Base-by-base conservation (phyloP, 106 monocot species). In the Posidonia australis region DNA sequence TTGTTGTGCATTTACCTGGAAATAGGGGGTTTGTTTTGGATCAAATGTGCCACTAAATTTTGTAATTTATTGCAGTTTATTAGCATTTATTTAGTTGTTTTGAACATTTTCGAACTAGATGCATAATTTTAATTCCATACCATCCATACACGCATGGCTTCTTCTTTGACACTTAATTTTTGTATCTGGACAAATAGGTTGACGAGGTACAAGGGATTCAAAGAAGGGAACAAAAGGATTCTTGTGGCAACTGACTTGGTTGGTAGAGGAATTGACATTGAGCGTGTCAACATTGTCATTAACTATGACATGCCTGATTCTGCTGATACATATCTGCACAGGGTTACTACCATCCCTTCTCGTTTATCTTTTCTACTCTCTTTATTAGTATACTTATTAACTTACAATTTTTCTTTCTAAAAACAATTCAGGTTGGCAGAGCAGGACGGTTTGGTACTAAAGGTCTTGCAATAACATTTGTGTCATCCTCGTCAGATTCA, bases 301-400 rank as follows among this genome's bases (percentile, higher is more conserved):
- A 99, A 91, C 67, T 99, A 99, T 73, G 98, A 99, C 64, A 99
- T 99, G 98, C 98, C 98, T 55, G 98, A 99, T 80, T 99, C 98
- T 55, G 91, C 98, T 21, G 98, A 99, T 21, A 85, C 98, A 27
- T 99, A 99, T 48, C 69, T 99, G 67, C 98, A 99, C 69, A 83
- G 98, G 88, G 98, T 99, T 54, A 68, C 62, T 2, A 26, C 73
- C 51, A 32, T 32, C 29, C 9, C 25, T 24, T 6, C 23, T 24
- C 22, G 18, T 24, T 47, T 18, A 11, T 46, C 46, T 23, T 4
- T 46, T 0, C 22, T 46, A 6, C 9, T 46, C 13, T 47, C 9
- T 6, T 7, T 31, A 16, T 7, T 61, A 19, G 36, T 41, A 7
- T 25, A 7, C 12, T 23, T 60, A 28, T 44, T 45, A 6, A 3